Evolutionary conservation across 2,329 filamentous ascomycete genomes (phyloP).

Genomic region (Amphichorda felina): DNA sequence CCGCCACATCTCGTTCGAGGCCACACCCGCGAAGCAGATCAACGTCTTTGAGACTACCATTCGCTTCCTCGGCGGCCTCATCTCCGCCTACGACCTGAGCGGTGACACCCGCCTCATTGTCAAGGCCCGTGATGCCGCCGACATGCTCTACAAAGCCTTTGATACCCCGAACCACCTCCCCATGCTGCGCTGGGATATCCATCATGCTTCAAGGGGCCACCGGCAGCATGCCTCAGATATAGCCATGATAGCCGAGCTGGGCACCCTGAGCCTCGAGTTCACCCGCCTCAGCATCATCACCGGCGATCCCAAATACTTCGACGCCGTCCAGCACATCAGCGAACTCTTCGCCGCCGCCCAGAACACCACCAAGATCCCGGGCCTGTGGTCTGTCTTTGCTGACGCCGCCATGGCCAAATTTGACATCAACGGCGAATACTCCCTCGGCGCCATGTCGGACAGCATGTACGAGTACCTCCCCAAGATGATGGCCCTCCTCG

Average conservation of each 20-base stretch:
- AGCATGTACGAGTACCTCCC: slow-evolving; percentile 49
- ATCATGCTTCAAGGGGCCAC: slow-evolving; percentile 12
- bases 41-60: slow-evolving; percentile 45
- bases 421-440: slow-evolving; percentile 24
- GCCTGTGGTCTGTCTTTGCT: slow-evolving; percentile 60
- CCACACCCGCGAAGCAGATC: slow-evolving; percentile 27
- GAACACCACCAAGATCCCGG: slow-evolving; percentile 54
- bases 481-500: slow-evolving; percentile 53
- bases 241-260: slow-evolving; percentile 46
- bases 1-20: slow-evolving; percentile 35
- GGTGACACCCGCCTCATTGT: slow-evolving; percentile 28
- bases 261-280: slow-evolving; percentile 59
- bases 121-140: slow-evolving; percentile 38
- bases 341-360: slow-evolving; percentile 55
- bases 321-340: slow-evolving; percentile 60
- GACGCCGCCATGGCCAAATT: slow-evolving; percentile 41
- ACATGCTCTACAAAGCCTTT: slow-evolving; percentile 42
- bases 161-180: slow-evolving; percentile 43
- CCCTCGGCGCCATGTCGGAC: slow-evolving; percentile 39
- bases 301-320: slow-evolving; percentile 58
- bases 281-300: slow-evolving; percentile 60
- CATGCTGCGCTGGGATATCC: slow-evolving; percentile 24
- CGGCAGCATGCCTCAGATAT: slow-evolving; percentile 7
- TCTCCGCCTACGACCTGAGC: slow-evolving; percentile 38
- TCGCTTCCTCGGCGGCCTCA: slow-evolving; percentile 37